Evolutionary conservation across 2,329 filamentous ascomycete species (phyloP).

Genomic region (Colletotrichum chrysophilum): DNA sequence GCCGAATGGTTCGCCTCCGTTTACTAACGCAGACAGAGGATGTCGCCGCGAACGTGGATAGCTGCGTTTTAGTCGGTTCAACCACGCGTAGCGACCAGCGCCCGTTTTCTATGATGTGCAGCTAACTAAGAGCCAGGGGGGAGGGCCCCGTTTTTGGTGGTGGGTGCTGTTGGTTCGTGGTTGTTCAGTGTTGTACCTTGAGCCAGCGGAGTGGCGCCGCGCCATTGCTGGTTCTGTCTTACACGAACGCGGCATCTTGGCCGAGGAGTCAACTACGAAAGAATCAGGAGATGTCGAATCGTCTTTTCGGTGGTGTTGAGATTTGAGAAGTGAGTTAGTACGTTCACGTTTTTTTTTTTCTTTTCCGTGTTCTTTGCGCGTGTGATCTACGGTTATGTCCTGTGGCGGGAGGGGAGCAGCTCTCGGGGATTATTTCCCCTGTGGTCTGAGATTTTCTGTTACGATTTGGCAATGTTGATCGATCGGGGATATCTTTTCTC

Average conservation of each 20-base stretch:
- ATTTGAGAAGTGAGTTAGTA: neutral
- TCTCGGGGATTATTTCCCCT: neutral
- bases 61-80: neutral
- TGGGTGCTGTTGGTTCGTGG: neutral
- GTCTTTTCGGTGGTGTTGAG: neutral
- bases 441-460: neutral
- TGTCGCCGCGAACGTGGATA: neutral
- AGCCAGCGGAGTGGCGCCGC: neutral
- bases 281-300: neutral
- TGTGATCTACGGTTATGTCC: neutral
- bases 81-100: neutral
- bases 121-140: neutral
- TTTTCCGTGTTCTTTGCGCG: neutral
- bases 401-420: neutral
- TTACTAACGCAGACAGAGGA: neutral
- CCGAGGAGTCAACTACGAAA: neutral
- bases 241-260: neutral
- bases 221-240: neutral
- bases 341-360: neutral
- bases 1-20: neutral
- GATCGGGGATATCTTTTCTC: neutral
- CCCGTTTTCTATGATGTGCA: neutral
- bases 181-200: neutral
- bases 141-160: neutral
- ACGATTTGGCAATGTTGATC: neutral